These are phyloP conservation scores for Dactylella cylindrospora DNA, from an alignment of 2,329 filamentous ascomycete species.

Conservation along the genomic window DNA sequence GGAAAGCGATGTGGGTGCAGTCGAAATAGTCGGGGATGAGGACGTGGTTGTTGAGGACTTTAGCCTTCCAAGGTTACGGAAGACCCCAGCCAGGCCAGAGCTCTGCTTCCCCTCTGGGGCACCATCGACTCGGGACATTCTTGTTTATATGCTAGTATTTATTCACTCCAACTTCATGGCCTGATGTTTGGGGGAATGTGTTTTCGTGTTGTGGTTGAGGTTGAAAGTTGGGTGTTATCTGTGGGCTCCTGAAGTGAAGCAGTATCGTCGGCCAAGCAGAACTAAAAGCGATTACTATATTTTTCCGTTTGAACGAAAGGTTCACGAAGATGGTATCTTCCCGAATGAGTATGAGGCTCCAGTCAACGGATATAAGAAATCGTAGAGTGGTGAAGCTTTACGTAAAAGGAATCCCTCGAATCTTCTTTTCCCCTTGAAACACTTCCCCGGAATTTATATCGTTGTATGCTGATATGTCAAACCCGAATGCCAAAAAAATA, in stretches of 20 bases:
- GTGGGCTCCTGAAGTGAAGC: neutral
- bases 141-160: too few species aligned
- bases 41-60: slow-evolving; percentile 36
- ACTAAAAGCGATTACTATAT: neutral
- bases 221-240: too few species aligned
- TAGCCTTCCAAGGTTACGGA: slow-evolving; percentile 28
- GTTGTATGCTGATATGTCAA: too few species aligned
- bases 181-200: slow-evolving; percentile 25
- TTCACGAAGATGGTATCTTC: neutral
- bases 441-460: slow-evolving; percentile 24
- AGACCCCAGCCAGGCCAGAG: slow-evolving; percentile 38
- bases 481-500: too few species aligned
- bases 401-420: slow-evolving; percentile 41
- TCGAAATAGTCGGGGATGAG: slow-evolving; percentile 34
- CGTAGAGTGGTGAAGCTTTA: slow-evolving; percentile 40
- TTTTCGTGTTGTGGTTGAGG: too few species aligned
- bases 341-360: neutral
- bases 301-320: neutral
- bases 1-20: slow-evolving; percentile 27
- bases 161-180: slow-evolving; percentile 31
- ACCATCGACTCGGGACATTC: slow-evolving; percentile 43
- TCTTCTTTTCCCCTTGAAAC: slow-evolving; percentile 16
- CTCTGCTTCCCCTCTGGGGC: slow-evolving; percentile 29
- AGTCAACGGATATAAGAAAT: slow-evolving; percentile 5
- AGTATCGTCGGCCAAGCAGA: neutral